Evolutionary conservation across 208 protist genomes (phyloP), one percentile per base, ranked within the genome.

Genomic region (Phytomonas serpens): DNA sequence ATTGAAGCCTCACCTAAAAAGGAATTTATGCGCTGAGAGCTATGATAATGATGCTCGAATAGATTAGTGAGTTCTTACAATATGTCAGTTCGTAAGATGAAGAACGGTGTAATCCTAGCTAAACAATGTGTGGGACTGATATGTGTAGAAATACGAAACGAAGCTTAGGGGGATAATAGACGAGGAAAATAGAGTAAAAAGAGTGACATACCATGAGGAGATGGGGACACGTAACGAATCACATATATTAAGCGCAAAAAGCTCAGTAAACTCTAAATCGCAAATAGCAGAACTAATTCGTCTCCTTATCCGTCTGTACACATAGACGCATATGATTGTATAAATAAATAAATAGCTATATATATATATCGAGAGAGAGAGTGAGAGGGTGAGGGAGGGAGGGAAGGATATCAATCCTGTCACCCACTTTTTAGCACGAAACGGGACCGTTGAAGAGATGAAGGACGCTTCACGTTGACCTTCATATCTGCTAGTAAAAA

Each of bases 201-300:
- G 63, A 33, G 33, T 51, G 61, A 76, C 7, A 61, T 29, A 61
- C 64, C 23, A 42, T 51, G 65, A 65, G 23, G 30, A 70, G 64
- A 36, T 13, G 38, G 37, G 34, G 52, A 66, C 19, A 67, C 34
- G 33, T 67, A 29, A 57, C 9, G 37, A 67, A 7, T 27, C 7
- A 13, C 32, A 65, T 2, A 36, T 36, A 6, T 6, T 36, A 6
- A 67, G 14, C n/a, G 32, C 23, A 77, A 27, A 40, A 19, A 65
- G 40, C 30, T 14, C 42, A 63, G 19, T 33, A 47, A n/a, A 72
- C 10, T 3, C 7, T 2, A 37, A 30, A 42, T 4, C 64, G 71
- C 73, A 42, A 71, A n/a, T 38, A 5, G 67, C 29, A 13, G 64
- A 0, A 51, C 14, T 30, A 16, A 63, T 37, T 23, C n/a, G 31